A percentile compares a stretch with the other conserved stretches of the same genome.
These are phyloP conservation scores for Trichophyton schoenleinii DNA, from an alignment of 2,329 filamentous ascomycete species.

Conservation along the genomic window DNA sequence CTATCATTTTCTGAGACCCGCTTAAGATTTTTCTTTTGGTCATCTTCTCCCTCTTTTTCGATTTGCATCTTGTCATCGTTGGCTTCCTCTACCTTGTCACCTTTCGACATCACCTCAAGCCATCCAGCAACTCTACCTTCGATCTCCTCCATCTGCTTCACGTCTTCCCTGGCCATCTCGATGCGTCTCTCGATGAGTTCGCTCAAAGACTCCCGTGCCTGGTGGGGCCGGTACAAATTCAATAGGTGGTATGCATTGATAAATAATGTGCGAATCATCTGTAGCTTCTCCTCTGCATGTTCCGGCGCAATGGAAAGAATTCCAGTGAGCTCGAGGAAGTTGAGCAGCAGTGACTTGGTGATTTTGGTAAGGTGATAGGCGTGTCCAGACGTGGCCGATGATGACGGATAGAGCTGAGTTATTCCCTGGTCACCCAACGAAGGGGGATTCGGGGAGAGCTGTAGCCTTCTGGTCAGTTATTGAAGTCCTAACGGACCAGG, in stretches of 20 bases:
- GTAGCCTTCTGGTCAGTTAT: neutral
- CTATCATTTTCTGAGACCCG: neutral
- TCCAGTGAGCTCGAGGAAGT: slow-evolving; percentile 75
- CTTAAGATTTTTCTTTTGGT: neutral
- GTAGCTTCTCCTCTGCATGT: slow-evolving; percentile 57
- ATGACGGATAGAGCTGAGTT: slow-evolving; percentile 52
- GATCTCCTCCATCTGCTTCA: slow-evolving; percentile 61
- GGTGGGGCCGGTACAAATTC: slow-evolving; percentile 88
- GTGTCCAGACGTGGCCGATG: slow-evolving; percentile 36
- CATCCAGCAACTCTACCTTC: slow-evolving; percentile 43
- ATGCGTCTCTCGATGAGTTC: slow-evolving; percentile 77
- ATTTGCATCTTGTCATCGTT: neutral
- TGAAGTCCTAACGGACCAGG: neutral
- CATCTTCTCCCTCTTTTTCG: neutral
- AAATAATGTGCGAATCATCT: slow-evolving; percentile 67
- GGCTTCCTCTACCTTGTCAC: neutral
- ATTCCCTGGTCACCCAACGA: slow-evolving; percentile 59
- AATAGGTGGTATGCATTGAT: slow-evolving; percentile 88
- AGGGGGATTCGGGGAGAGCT: slow-evolving; percentile 49
- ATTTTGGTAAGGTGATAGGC: slow-evolving; percentile 58
- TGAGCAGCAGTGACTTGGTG: slow-evolving; percentile 72
- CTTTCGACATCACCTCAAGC: neutral
- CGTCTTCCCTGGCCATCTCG: slow-evolving; percentile 59
- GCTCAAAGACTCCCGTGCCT: slow-evolving; percentile 79
- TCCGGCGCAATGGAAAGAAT: slow-evolving; percentile 55